A percentile compares a stretch with the other conserved stretches of the same genome.
phyloP scores from a whole-genome alignment of 352 stramenopile genomes.

The Phytophthora idaei region DNA sequence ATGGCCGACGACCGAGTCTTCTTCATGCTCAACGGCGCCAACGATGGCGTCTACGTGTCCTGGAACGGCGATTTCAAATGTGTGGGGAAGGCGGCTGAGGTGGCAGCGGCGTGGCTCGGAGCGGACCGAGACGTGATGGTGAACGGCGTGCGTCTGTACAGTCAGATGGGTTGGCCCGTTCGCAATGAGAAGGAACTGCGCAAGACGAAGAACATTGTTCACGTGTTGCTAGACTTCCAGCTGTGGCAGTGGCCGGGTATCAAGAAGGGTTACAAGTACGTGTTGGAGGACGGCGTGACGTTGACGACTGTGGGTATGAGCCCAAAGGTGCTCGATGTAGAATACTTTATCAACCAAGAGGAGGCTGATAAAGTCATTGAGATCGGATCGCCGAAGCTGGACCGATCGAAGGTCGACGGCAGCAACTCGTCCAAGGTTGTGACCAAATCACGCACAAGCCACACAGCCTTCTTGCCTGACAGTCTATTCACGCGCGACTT shows the following conservation, averaged over 20 bases:
- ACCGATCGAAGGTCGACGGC: conserved; percentile 75
- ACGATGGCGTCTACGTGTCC: conserved; percentile 78
- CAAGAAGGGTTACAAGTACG: conserved; percentile 75
- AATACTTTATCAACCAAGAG: conserved; percentile 62
- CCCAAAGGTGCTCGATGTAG: conserved; percentile 79
- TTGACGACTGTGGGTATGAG: conserved; percentile 71
- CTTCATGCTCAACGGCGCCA: conserved; percentile 86
- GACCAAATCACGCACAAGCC: conserved; percentile 69
- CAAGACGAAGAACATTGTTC: conserved; percentile 64
- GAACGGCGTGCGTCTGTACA: conserved; percentile 80
- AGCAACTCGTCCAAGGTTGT: conserved; percentile 69
- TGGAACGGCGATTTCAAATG: conserved; percentile 82
- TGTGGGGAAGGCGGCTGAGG: conserved; percentile 44
- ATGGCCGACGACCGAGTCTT: conserved; percentile 61
- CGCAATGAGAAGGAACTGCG: conserved; percentile 52
- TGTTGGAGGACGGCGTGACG: conserved; percentile 70
- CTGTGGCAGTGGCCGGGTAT: conserved; percentile 87
- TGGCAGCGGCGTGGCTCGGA: conserved; percentile 63
- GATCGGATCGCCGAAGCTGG: conserved; percentile 51
- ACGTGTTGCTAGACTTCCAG: conserved; percentile 85
- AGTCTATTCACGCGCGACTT: conserved; percentile 76
- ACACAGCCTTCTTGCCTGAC: conserved; percentile 81
- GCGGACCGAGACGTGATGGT: conserved; percentile 67
- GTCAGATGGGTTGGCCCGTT: conserved; percentile 68
- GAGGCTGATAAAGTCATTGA: conserved; percentile 70